A percentile compares a stretch with the other conserved stretches of the same genome.
Evolutionary conservation across 805 yeast species (phyloP).

Genomic region (Candida qinlingensis): DNA sequence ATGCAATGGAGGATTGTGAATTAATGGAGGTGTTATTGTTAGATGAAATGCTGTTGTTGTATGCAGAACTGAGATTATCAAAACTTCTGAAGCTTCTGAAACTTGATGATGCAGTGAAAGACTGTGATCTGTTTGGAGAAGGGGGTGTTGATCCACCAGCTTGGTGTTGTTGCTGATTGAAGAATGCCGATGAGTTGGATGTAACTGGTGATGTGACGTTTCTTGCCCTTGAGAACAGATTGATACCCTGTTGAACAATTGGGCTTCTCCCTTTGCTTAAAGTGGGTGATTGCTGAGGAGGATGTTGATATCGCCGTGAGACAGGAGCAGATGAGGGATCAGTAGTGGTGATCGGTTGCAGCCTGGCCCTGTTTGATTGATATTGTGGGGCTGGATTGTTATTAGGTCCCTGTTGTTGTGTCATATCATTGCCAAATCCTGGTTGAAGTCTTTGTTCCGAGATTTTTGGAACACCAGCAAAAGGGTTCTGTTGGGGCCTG

Average conservation of each 20-base stretch:
- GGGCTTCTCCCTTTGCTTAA: slow-evolving; percentile 27
- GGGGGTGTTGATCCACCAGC: slow-evolving; percentile 8
- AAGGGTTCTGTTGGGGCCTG: slow-evolving; percentile 1
- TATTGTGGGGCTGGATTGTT: background rate
- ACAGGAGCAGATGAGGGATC: slow-evolving; percentile 13
- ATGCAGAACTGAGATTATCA: slow-evolving; percentile 18
- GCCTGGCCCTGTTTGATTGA: slow-evolving; percentile 3
- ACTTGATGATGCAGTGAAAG: slow-evolving; percentile 28
- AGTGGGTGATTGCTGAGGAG: slow-evolving; percentile 13
- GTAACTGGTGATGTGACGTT: slow-evolving; percentile 21
- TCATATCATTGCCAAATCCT: background rate
- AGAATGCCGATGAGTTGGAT: slow-evolving; percentile 1
- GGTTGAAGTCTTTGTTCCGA: slow-evolving; percentile 6
- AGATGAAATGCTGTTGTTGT: slow-evolving; percentile 1
- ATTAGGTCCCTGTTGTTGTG: background rate
- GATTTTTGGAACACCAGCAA: background rate
- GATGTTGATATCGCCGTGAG: slow-evolving; percentile 17
- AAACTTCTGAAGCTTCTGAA: slow-evolving; percentile 27
- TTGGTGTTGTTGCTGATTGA: background rate
- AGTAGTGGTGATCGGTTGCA: slow-evolving; percentile 17
- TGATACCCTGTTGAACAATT: slow-evolving; percentile 33
- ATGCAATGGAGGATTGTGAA: background rate
- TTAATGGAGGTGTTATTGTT: background rate
- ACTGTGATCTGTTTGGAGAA: slow-evolving; percentile 29
- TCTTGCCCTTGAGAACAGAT: slow-evolving; percentile 28